Evolutionary conservation across 2,329 filamentous ascomycete genomes (phyloP).

Genomic region (Phialemonium atrogriseum): DNA sequence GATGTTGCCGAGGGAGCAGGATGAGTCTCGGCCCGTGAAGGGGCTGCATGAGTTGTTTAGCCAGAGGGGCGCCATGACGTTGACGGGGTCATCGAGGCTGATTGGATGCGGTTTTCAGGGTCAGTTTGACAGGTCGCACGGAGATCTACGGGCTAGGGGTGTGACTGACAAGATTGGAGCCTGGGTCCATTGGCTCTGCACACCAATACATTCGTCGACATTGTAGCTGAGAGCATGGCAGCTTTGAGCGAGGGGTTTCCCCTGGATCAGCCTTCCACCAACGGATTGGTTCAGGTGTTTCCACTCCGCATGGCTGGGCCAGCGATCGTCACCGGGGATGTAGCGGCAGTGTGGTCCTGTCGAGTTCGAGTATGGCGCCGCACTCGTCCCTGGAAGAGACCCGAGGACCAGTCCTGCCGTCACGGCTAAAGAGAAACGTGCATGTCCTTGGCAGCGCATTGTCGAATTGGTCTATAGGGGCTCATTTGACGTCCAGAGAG

Average conservation of each 20-base stretch:
- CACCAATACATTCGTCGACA: slow-evolving; percentile 25
- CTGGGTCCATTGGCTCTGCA: slow-evolving; percentile 19
- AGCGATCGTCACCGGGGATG: background rate
- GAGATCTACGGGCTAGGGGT: background rate
- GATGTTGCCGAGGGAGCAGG: slow-evolving; percentile 26
- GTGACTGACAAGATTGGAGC: slow-evolving; percentile 16
- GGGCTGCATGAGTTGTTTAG: slow-evolving; percentile 19
- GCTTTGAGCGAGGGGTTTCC: slow-evolving; percentile 32
- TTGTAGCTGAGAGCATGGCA: slow-evolving; percentile 34
- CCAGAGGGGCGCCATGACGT: slow-evolving; percentile 22
- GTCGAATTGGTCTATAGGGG: no score
- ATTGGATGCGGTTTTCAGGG: slow-evolving; percentile 8
- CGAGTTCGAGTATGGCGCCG: no score
- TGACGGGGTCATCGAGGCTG: slow-evolving; percentile 19
- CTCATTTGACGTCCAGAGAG: no score
- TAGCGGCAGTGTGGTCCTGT: slow-evolving; percentile 1
- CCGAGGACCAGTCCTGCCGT: no score
- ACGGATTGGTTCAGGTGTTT: slow-evolving; percentile 33
- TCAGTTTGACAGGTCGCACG: background rate
- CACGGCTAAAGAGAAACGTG: no score
- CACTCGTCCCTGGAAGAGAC: no score
- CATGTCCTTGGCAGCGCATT: no score
- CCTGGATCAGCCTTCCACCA: slow-evolving; percentile 32
- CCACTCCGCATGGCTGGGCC: slow-evolving; percentile 21
- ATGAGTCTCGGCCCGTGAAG: slow-evolving; percentile 23